Evolutionary conservation across 805 yeast species (phyloP), one percentile per base, ranked within the genome.

Genomic region (Candida saitoana): DNA sequence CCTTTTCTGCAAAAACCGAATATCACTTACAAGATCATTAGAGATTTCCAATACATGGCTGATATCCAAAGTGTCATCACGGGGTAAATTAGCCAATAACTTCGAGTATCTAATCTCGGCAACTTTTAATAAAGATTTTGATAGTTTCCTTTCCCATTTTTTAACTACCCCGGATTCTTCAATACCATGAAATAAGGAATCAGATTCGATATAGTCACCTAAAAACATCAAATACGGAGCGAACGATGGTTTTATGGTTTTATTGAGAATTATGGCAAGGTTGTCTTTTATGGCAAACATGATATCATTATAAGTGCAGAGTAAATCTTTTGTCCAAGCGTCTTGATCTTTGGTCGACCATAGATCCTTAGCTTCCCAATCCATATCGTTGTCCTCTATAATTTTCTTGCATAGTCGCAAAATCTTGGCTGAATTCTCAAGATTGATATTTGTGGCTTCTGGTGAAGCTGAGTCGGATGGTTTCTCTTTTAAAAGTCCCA

Each of bases 31-130:
- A 16, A 86, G 71, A 30, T 57, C 53, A 36, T 80, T 81, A 0
- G 82, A 78, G 3, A 82, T 67, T 34, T 78, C 73, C 36, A 77
- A 68, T 2, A 84, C 69, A 59, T 84, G 84, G 18, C 69, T 52
- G 2, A 82, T 62, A 31, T 70, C 76, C 5, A 84, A 56, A 0
- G 80, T 65, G 32, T 69, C 66, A 52, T 71, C 76, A 46, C 84
- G 65, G 0, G 95, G 93, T n/a, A 85, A 63, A 5, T 60, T 60
- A 3, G 70, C 65, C 16, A 70, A 52, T 20, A 65, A 50, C 15
- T 60, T 65, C 5, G 71, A 71, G 41, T 71, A 71, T 44, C 71
- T 55, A 3, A 52, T 34, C 38, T 67, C 73, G 2, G 74, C 56
- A n/a, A 57, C 53, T 32, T 67, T 51, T 5, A 70, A 50, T 9